These are phyloP conservation scores for Tuber magnatum DNA, from an alignment of 495 filamentous ascomycete genomes.

Conservation along the genomic window DNA sequence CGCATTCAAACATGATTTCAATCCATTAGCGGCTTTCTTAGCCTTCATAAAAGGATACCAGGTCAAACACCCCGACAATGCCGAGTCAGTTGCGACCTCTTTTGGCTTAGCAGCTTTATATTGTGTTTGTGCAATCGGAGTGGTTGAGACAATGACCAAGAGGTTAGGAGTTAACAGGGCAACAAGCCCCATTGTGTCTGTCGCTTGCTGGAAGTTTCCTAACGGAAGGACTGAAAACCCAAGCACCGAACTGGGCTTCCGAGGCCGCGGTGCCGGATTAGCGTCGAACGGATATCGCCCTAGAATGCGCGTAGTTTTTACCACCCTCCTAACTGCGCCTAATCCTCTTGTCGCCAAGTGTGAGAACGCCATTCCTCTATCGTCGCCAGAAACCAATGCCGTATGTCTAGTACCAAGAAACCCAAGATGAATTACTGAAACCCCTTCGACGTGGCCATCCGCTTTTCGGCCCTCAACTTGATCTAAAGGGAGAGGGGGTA, in stretches of 20 bases:
- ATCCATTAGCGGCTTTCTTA: constrained; percentile 59
- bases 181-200: constrained; percentile 82
- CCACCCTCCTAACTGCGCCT: constrained; percentile 71
- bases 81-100: constrained; percentile 77
- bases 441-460: constrained; percentile 76
- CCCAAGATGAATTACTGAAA: constrained; percentile 75
- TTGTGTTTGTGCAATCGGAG: constrained; percentile 89
- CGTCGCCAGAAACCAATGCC: constrained; percentile 94
- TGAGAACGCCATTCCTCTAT: constrained; percentile 94
- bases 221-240: constrained; percentile 85
- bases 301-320: constrained; percentile 83
- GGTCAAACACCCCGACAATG: constrained; percentile 85
- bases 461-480: constrained; percentile 57
- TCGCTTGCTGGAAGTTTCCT: constrained; percentile 81
- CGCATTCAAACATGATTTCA: constrained; percentile 49
- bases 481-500: constrained; percentile 63
- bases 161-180: constrained; percentile 95
- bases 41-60: constrained; percentile 96
- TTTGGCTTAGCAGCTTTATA: constrained; percentile 85
- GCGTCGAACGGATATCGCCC: constrained; percentile 73
- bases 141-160: constrained; percentile 92
- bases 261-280: constrained; percentile 52
- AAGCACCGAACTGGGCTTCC: constrained; percentile 91
- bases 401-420: constrained; percentile 95
- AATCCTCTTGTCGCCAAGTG: constrained; percentile 88